phyloP scores from a whole-genome alignment of 352 stramenopile species.

The Phytophthora cajani region DNA sequence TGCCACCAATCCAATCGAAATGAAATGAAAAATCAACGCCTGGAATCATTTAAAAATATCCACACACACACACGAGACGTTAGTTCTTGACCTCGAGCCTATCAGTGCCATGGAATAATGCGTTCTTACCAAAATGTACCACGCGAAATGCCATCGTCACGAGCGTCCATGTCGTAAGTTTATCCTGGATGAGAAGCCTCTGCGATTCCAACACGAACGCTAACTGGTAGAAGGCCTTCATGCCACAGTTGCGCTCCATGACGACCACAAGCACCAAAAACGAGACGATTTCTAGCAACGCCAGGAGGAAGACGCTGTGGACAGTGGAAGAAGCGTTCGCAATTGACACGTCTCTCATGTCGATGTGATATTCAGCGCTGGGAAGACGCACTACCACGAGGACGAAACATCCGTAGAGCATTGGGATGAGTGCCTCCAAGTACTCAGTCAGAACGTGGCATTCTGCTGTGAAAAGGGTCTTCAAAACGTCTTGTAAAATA shows the following conservation, averaged over 20 bases:
- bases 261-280: conserved; percentile 13
- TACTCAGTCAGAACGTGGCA: conserved; percentile 43
- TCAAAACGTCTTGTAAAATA: neutral
- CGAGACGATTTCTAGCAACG: conserved; percentile 26
- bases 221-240: neutral
- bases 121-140: neutral
- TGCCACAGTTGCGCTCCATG: conserved; percentile 17
- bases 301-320: conserved; percentile 18
- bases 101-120: neutral
- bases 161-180: neutral
- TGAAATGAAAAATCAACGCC: neutral
- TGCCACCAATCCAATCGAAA: neutral
- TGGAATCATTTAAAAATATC: neutral
- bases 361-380: conserved; percentile 16
- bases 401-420: conserved; percentile 26
- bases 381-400: conserved; percentile 21
- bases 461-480: conserved; percentile 30
- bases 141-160: neutral
- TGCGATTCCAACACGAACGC: conserved; percentile 3
- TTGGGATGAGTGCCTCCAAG: conserved; percentile 36
- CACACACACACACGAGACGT: too few relatives aligned
- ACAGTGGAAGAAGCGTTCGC: neutral
- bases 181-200: neutral
- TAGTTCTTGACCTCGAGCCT: too few relatives aligned
- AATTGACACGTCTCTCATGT: neutral